phyloP scores from a whole-genome alignment of 306 rosid genomes.

The Acacia crassicarpa region DNA sequence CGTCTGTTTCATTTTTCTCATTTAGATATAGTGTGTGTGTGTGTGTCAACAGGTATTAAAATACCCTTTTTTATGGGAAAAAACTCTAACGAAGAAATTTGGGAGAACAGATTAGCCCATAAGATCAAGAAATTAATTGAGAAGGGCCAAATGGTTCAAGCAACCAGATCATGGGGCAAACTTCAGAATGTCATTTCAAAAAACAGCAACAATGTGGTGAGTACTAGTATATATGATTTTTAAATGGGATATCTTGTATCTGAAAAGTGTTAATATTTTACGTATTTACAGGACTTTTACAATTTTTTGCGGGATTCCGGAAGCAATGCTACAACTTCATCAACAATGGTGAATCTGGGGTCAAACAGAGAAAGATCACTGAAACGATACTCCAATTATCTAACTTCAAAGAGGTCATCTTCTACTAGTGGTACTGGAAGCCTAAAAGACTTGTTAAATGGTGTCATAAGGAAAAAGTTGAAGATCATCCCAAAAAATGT shows the following conservation, averaged over 20 bases:
- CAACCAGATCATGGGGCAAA: constrained; percentile 58
- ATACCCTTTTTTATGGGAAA: neutral
- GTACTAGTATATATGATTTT: constrained; percentile 36
- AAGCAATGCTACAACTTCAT: constrained; percentile 34
- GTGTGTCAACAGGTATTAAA: neutral
- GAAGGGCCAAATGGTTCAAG: constrained; percentile 56
- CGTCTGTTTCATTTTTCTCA: constrained; percentile 7
- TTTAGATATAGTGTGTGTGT: neutral
- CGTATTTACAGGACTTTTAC: constrained; percentile 64
- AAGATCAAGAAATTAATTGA: constrained; percentile 63
- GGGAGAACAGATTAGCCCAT: constrained; percentile 58
- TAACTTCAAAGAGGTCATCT: constrained; percentile 39
- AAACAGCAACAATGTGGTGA: constrained; percentile 56
- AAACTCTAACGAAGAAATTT: constrained; percentile 21
- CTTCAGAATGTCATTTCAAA: constrained; percentile 48
- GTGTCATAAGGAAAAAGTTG: constrained; percentile 70
- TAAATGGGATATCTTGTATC: constrained; percentile 1
- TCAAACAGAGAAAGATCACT: constrained; percentile 26
- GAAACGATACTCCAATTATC: constrained; percentile 58
- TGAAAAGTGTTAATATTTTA: neutral
- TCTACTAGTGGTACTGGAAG: constrained; percentile 50
- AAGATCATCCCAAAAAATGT: constrained; percentile 70
- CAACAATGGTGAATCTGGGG: constrained; percentile 29
- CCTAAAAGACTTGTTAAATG: constrained; percentile 53
- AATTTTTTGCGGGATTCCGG: constrained; percentile 62